Evolutionary conservation across 2,329 filamentous ascomycete genomes (phyloP).

Genomic region (Botrytis porri): DNA sequence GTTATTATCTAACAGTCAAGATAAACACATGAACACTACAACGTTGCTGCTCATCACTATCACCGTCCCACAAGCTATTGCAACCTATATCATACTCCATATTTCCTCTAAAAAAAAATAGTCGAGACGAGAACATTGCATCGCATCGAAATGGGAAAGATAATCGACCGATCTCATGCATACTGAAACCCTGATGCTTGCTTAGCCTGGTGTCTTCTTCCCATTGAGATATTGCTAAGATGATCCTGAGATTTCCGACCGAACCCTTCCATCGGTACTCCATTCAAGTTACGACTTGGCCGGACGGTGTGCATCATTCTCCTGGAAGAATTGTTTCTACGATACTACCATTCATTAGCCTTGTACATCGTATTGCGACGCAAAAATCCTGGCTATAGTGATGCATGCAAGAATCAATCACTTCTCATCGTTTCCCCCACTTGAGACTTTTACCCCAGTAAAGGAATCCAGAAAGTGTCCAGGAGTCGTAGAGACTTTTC

Average conservation of each 20-base stretch:
- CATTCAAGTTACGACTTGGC: conserved; percentile 15
- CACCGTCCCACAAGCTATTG: conserved; percentile 4
- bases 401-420: conserved; percentile 13
- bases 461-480: conserved; percentile 10
- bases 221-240: conserved; percentile 17
- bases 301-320: conserved; percentile 5
- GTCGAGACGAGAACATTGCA: conserved; percentile 8
- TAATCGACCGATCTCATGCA: conserved; percentile 19
- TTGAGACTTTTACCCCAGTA: neutral
- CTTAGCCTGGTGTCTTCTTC: neutral
- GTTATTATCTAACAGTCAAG: neutral
- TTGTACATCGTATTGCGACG: conserved; percentile 15
- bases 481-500: neutral
- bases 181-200: conserved; percentile 15
- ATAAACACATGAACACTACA: neutral
- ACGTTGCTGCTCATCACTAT: neutral
- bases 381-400: conserved; percentile 2
- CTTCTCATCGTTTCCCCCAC: neutral
- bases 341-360: conserved; percentile 9
- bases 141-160: neutral
- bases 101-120: conserved; percentile 12
- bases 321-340: conserved; percentile 1
- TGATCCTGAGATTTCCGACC: conserved; percentile 20
- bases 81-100: neutral
- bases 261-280: conserved; percentile 20